phyloP scores from a whole-genome alignment of 2,329 filamentous ascomycete genomes.

The Pezicula radicicola region DNA sequence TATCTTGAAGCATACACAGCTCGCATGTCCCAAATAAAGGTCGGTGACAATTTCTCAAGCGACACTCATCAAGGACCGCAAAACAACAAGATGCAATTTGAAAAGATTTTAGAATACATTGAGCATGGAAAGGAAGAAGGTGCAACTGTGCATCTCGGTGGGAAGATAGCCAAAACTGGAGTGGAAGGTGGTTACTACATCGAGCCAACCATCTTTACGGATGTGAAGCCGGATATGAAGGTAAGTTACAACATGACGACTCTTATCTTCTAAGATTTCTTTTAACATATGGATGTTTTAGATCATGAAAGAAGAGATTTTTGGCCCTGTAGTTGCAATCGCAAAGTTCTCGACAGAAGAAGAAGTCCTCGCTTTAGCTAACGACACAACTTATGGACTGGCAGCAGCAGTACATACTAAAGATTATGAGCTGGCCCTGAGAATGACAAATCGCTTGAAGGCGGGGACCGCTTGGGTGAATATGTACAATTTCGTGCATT shows the following conservation, averaged over 20 bases:
- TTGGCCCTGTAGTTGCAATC: conserved; percentile 56
- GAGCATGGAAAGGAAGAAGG: neutral
- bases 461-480: conserved; percentile 32
- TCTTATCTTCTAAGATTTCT: conserved; percentile 5
- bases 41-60: neutral
- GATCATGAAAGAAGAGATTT: conserved; percentile 48
- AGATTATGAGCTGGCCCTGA: conserved; percentile 25
- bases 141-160: neutral
- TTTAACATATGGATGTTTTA: neutral
- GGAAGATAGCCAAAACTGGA: neutral
- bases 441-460: conserved; percentile 29
- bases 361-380: conserved; percentile 55
- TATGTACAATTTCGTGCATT: conserved; percentile 29
- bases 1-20: conserved; percentile 7
- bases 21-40: neutral
- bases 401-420: conserved; percentile 29
- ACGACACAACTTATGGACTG: conserved; percentile 41
- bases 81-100: conserved; percentile 4
- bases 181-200: neutral
- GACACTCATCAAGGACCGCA: conserved; percentile 1
- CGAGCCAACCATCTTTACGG: neutral
- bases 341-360: conserved; percentile 50
- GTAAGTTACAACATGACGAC: neutral
- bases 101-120: neutral
- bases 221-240: neutral